Percentiles rank a stretch among this genome's conserved stretches.
phyloP scores from a whole-genome alignment of 495 filamentous ascomycete species.

The Talaromyces adpressus region DNA sequence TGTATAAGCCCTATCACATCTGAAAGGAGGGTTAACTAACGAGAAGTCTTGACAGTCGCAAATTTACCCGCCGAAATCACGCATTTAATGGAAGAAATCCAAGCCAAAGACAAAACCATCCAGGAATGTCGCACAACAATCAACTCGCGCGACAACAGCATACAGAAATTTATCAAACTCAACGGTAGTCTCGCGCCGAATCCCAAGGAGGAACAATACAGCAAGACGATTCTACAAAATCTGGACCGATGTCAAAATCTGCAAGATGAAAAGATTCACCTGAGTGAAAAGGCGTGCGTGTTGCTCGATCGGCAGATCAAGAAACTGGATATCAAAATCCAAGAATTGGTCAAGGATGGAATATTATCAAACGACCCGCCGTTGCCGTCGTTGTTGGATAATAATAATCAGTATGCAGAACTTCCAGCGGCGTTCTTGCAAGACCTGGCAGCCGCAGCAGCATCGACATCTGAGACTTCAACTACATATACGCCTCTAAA shows the following conservation, averaged over 20 bases:
- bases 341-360: slow-evolving; percentile 70
- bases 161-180: slow-evolving; percentile 85
- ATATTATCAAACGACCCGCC: slow-evolving; percentile 71
- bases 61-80: slow-evolving; percentile 89
- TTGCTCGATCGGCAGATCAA: slow-evolving; percentile 86
- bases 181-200: slow-evolving; percentile 77
- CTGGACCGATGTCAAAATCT: slow-evolving; percentile 64
- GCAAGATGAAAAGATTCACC: slow-evolving; percentile 78
- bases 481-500: slow-evolving; percentile 33
- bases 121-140: slow-evolving; percentile 67
- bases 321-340: slow-evolving; percentile 79
- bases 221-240: slow-evolving; percentile 61
- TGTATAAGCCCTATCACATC: slow-evolving; percentile 4
- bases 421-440: slow-evolving; percentile 46
- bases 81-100: slow-evolving; percentile 90
- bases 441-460: slow-evolving; percentile 15
- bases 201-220: slow-evolving; percentile 75
- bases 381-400: slow-evolving; percentile 71
- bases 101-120: slow-evolving; percentile 77
- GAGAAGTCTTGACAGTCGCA: slow-evolving; percentile 43
- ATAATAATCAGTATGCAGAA: slow-evolving; percentile 47
- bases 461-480: slow-evolving; percentile 17
- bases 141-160: slow-evolving; percentile 66
- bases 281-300: slow-evolving; percentile 69
- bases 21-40: slow-evolving; percentile 4